A percentile compares a stretch with the other conserved stretches of the same genome.
Conservation (phyloP, 2,329 filamentous ascomycete genomes). For the Ascosphaera aggregata region DNA sequence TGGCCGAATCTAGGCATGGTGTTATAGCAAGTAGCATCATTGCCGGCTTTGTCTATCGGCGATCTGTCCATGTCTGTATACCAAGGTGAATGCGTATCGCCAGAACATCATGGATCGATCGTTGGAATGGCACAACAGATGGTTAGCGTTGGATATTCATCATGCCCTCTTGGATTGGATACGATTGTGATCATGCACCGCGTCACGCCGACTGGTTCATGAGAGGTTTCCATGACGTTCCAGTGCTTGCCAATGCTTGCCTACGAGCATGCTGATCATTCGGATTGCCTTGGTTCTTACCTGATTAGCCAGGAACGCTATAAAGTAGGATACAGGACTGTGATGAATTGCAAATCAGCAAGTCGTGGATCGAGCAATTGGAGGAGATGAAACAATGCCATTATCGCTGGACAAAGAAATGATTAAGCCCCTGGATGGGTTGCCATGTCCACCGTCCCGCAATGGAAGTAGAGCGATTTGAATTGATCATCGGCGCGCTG, state of each 20-base stretch:
- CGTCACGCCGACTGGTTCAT: conserved; percentile 13
- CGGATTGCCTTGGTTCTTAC: too few species aligned
- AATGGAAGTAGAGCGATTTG: conserved; percentile 36
- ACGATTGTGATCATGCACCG: conserved; percentile 4
- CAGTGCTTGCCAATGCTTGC: conserved; percentile 21
- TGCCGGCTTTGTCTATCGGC: conserved; percentile 25
- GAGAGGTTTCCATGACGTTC: conserved; percentile 23
- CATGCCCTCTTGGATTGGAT: conserved; percentile 16
- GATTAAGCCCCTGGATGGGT: conserved; percentile 22
- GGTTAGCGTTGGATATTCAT: conserved; percentile 22
- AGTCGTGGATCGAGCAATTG: conserved; percentile 32
- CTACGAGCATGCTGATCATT: too few species aligned
- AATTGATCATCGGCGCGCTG: conserved; percentile 35
- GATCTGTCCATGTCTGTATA: conserved; percentile 30
- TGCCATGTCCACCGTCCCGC: conserved; percentile 17
- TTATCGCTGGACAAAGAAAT: conserved; percentile 34
- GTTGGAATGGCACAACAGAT: conserved; percentile 22
- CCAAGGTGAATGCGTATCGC: conserved; percentile 37
- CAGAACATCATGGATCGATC: conserved; percentile 30
- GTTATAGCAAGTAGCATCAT: conserved; percentile 29
- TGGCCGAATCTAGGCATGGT: conserved; percentile 33
- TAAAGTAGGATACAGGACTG: conserved; percentile 25
- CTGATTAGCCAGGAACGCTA: too few species aligned
- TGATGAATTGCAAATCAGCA: conserved; percentile 29
- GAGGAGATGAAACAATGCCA: conserved; percentile 37